These are phyloP conservation scores for Pichia sp. DNA, from an alignment of 1,139 yeast species.

Conservation along the genomic window DNA sequence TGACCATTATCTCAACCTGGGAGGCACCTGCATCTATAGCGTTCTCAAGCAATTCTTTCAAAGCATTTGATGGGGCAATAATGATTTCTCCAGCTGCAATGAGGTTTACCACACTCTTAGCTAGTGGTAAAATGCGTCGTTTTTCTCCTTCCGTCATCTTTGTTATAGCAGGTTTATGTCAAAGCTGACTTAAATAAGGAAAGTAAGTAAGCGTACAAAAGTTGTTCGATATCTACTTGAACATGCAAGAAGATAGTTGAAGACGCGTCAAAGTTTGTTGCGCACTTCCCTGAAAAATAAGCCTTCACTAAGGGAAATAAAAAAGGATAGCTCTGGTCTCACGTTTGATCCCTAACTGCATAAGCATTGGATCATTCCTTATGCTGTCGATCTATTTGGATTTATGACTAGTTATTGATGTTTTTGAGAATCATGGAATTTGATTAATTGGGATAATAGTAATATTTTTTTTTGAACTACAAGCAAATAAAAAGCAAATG, in stretches of 20 bases:
- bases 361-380: background rate
- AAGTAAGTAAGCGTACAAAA: too few relatives aligned
- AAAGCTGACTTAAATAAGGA: background rate
- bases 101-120: conserved; percentile 68
- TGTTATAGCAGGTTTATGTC: background rate
- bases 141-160: conserved; percentile 5
- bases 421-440: too few relatives aligned
- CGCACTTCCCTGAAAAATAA: background rate
- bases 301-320: too few relatives aligned
- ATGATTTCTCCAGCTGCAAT: conserved; percentile 98
- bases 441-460: background rate
- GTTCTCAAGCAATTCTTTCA: conserved; percentile 54
- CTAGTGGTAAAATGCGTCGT: conserved; percentile 41
- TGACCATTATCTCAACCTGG: conserved; percentile 45
- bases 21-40: conserved; percentile 50
- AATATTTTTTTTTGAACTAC: background rate
- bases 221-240: too few relatives aligned
- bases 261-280: background rate
- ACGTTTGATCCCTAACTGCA: background rate
- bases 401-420: too few relatives aligned
- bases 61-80: conserved; percentile 80
- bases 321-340: too few relatives aligned
- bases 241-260: too few relatives aligned
- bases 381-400: too few relatives aligned
- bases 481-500: background rate